Evolutionary conservation across 148 eudicot genomes (phyloP).

Genomic region (Polygonum maritimum): DNA sequence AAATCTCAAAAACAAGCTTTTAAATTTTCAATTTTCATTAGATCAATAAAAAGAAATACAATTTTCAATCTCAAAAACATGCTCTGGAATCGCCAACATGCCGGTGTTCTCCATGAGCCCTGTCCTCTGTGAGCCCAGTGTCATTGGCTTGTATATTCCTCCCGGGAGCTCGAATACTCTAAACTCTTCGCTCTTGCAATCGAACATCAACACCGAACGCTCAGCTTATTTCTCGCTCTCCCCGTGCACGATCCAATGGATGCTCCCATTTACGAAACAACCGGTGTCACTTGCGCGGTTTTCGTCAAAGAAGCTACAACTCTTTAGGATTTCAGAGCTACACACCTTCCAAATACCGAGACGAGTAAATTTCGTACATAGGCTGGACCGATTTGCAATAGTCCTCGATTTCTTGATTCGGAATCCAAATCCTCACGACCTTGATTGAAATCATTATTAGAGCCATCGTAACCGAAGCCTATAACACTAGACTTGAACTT

Average conservation of each 20-base stretch:
- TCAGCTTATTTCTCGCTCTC: not conserved
- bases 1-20: too few relatives aligned
- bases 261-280: not conserved
- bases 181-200: not conserved
- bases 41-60: too few relatives aligned
- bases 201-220: not conserved
- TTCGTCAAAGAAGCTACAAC: not conserved
- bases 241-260: not conserved
- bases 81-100: too few relatives aligned
- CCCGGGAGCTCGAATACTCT: not conserved
- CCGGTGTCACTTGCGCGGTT: not conserved
- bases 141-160: not conserved
- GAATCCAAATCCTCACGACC: constrained; percentile 1
- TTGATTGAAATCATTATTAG: not conserved
- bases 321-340: not conserved
- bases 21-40: too few relatives aligned
- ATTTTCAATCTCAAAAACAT: too few relatives aligned
- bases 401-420: not conserved
- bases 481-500: not conserved
- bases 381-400: not conserved
- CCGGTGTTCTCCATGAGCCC: not conserved
- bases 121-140: not conserved
- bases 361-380: not conserved
- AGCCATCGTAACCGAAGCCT: not conserved
- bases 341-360: not conserved